Percentiles rank a stretch among this genome's conserved stretches.
These are phyloP conservation scores for Sphaerulina musiva DNA, from an alignment of 2,329 filamentous ascomycete species.

Conservation along the genomic window DNA sequence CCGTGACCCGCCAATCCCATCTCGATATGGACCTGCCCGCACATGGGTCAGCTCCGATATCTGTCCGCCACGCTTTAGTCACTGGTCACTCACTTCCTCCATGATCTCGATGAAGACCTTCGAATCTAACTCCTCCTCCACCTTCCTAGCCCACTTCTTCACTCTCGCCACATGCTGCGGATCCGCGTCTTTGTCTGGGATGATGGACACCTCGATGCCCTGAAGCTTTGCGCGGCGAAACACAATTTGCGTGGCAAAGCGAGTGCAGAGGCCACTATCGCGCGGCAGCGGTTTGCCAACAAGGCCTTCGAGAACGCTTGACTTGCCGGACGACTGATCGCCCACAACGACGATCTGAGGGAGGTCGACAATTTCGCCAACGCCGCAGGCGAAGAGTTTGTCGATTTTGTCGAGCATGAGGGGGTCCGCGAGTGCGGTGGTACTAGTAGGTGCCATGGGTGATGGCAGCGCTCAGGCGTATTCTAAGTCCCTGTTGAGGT, in stretches of 20 bases:
- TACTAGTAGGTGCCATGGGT: no score
- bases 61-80: neutral
- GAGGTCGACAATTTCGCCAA: slow-evolving; percentile 18
- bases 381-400: no score
- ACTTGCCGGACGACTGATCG: slow-evolving; percentile 56
- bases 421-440: no score
- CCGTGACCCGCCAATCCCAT: slow-evolving; percentile 17
- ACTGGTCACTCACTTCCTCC: neutral
- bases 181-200: slow-evolving; percentile 13
- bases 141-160: slow-evolving; percentile 14
- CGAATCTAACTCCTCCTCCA: slow-evolving; percentile 19
- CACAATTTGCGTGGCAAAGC: slow-evolving; percentile 32
- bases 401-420: no score
- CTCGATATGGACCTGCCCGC: slow-evolving; percentile 14
- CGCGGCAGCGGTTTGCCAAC: slow-evolving; percentile 50
- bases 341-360: slow-evolving; percentile 51
- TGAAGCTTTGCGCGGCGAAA: slow-evolving; percentile 17
- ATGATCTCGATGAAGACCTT: neutral
- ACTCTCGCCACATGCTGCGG: neutral
- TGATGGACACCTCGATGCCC: slow-evolving; percentile 18
- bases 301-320: slow-evolving; percentile 57
- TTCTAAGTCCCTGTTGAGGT: no score
- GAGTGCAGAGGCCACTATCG: slow-evolving; percentile 51
- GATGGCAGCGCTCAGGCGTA: no score
- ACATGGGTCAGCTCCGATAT: neutral